Evolutionary conservation across 805 yeast genomes (phyloP).

Genomic region (Lipomyces yamanashiensis): DNA sequence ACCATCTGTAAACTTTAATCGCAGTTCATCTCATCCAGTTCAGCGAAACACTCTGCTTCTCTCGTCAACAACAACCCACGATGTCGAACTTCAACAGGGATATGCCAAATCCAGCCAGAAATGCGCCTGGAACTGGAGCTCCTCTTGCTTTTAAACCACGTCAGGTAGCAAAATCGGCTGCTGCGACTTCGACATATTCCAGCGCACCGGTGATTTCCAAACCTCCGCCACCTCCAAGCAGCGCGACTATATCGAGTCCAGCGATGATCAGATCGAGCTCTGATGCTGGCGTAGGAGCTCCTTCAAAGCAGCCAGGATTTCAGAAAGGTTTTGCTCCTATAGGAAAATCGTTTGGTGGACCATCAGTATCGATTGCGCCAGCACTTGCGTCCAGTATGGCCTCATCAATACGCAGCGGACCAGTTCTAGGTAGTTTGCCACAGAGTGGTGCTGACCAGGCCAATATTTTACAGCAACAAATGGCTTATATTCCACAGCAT

Average conservation of each 20-base stretch:
- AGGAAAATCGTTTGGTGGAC: not conserved
- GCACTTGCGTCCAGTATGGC: not conserved
- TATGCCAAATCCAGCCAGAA: constrained; percentile 2
- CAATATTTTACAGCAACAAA: constrained; percentile 31
- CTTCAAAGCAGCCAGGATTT: not conserved
- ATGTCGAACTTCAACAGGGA: constrained; percentile 10
- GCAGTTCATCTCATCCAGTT: not conserved
- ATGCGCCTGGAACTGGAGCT: constrained; percentile 6
- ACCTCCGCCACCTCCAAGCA: not conserved
- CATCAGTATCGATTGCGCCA: not conserved
- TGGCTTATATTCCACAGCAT: constrained; percentile 27
- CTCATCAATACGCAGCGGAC: not conserved
- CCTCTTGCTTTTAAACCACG: constrained; percentile 12
- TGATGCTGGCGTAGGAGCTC: not conserved
- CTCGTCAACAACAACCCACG: not conserved
- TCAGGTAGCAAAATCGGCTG: constrained; percentile 1
- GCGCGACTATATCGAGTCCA: not conserved
- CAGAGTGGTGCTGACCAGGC: not conserved
- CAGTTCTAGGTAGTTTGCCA: not conserved
- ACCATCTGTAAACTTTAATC: not conserved
- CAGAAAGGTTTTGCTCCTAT: constrained; percentile 5
- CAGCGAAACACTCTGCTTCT: not conserved
- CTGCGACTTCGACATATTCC: constrained; percentile 10
- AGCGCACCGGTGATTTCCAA: constrained; percentile 9
- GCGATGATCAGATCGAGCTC: not conserved